phyloP scores from a whole-genome alignment of 2,329 filamentous ascomycete genomes.

The Claviceps sp. region DNA sequence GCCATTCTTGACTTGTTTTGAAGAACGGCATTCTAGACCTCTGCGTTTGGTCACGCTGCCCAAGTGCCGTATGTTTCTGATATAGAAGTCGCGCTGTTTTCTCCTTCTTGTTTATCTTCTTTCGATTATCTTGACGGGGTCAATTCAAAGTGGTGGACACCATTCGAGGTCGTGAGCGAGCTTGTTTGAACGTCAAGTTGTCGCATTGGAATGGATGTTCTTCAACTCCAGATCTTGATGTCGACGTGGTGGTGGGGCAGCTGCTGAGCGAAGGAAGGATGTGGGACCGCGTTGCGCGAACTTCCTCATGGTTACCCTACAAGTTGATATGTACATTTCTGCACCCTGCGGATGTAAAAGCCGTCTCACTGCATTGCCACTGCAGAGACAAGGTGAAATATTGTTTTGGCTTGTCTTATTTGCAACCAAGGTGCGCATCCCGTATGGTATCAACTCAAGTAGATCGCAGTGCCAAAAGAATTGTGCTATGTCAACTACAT shows the following conservation, averaged over 20 bases:
- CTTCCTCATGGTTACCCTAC: neutral
- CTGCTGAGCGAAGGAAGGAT: neutral
- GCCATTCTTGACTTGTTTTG: slow-evolving; percentile 76
- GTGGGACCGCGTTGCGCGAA: neutral
- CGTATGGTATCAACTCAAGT: too few species aligned
- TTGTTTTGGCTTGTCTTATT: too few species aligned
- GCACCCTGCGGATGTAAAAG: neutral
- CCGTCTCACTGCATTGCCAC: too few species aligned
- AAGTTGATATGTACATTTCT: neutral
- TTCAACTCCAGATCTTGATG: neutral
- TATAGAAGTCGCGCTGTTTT: too few species aligned
- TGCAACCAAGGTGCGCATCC: too few species aligned
- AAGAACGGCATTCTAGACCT: slow-evolving; percentile 58
- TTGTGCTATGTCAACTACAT: neutral
- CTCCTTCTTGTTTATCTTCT: neutral
- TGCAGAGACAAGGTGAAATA: too few species aligned
- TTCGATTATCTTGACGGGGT: neutral
- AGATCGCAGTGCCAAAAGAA: too few species aligned
- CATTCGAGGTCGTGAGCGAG: neutral
- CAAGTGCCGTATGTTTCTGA: neutral
- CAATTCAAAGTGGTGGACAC: neutral
- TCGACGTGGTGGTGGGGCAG: neutral
- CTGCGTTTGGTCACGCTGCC: neutral
- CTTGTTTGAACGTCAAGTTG: neutral
- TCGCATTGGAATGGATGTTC: neutral